phyloP scores from a whole-genome alignment of 2,329 filamentous ascomycete species.

The Didymella keratinophila region DNA sequence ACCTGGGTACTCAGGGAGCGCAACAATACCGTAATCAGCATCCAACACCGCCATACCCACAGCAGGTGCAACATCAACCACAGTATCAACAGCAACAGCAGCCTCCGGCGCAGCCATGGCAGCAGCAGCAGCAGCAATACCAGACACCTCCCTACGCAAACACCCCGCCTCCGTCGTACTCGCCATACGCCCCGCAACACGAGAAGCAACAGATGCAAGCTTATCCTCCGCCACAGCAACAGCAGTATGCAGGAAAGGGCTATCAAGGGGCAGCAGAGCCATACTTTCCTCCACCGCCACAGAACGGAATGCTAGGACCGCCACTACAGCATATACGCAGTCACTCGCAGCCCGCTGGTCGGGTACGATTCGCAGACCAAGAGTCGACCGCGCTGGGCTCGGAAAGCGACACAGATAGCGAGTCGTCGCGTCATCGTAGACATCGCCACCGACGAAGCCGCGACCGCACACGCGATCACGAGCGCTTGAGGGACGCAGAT shows the following conservation, averaged over 20 bases:
- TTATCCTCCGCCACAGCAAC: constrained; percentile 29
- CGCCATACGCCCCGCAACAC: constrained; percentile 30
- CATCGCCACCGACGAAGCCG: constrained; percentile 22
- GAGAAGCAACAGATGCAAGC: constrained; percentile 32
- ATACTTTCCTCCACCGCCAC: constrained; percentile 22
- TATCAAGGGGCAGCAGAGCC: constrained; percentile 6
- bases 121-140: constrained; percentile 26
- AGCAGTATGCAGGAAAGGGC: constrained; percentile 19
- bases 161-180: constrained; percentile 31
- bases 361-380: constrained; percentile 42
- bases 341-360: constrained; percentile 43
- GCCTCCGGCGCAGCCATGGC: constrained; percentile 23
- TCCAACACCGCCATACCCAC: constrained; percentile 22
- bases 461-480: constrained; percentile 23
- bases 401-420: constrained; percentile 30
- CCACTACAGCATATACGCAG: constrained; percentile 39
- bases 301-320: constrained; percentile 35
- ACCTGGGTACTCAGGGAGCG: constrained; percentile 34
- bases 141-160: constrained; percentile 22
- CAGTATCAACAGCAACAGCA: constrained; percentile 30
- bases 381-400: constrained; percentile 27
- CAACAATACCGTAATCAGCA: constrained; percentile 33
- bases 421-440: constrained; percentile 25
- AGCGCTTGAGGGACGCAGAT: constrained; percentile 26
- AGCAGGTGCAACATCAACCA: constrained; percentile 18